Evolutionary conservation across 1,139 yeast genomes (phyloP).

Genomic region (Geotrichum europaeum): DNA sequence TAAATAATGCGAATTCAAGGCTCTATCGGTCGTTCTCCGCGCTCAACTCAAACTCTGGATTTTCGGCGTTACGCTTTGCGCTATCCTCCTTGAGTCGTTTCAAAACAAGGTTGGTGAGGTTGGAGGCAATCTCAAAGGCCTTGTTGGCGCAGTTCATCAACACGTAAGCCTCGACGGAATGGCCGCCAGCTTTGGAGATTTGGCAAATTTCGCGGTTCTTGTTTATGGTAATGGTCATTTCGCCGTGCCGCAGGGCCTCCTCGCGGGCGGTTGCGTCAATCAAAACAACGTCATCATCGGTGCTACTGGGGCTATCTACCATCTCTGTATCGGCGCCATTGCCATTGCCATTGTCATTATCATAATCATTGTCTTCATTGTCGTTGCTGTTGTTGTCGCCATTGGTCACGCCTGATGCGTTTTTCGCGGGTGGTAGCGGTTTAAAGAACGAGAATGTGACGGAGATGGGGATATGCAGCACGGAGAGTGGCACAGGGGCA

Average conservation of each 20-base stretch:
- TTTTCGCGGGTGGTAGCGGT: slow-evolving; percentile 9
- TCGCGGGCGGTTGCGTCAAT: slow-evolving; percentile 77
- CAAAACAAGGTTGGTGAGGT: slow-evolving; percentile 60
- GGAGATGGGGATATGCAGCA: slow-evolving; percentile 85
- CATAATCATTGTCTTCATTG: slow-evolving; percentile 19
- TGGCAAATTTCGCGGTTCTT: slow-evolving; percentile 89
- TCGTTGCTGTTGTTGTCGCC: slow-evolving; percentile 4
- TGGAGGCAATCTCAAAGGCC: slow-evolving; percentile 60
- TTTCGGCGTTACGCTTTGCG: slow-evolving; percentile 32
- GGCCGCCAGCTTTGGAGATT: slow-evolving; percentile 83
- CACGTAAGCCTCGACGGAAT: slow-evolving; percentile 69
- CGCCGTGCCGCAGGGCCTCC: slow-evolving; percentile 71
- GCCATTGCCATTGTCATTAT: slow-evolving; percentile 19
- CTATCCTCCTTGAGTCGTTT: slow-evolving; percentile 53
- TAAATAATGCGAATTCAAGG: not conserved
- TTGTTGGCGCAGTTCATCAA: slow-evolving; percentile 63
- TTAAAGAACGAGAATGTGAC: slow-evolving; percentile 84
- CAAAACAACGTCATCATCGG: slow-evolving; percentile 49
- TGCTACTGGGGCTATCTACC: slow-evolving; percentile 39
- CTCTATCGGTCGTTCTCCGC: slow-evolving; percentile 33
- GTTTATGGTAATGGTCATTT: slow-evolving; percentile 77
- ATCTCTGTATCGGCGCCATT: slow-evolving; percentile 26
- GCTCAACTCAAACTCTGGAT: slow-evolving; percentile 28
- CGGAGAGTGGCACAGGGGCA: slow-evolving; percentile 79
- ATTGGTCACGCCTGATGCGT: not conserved